These are phyloP conservation scores for Lasiodiplodia gonubiensis DNA, from an alignment of 2,329 filamentous ascomycete genomes.

Conservation along the genomic window DNA sequence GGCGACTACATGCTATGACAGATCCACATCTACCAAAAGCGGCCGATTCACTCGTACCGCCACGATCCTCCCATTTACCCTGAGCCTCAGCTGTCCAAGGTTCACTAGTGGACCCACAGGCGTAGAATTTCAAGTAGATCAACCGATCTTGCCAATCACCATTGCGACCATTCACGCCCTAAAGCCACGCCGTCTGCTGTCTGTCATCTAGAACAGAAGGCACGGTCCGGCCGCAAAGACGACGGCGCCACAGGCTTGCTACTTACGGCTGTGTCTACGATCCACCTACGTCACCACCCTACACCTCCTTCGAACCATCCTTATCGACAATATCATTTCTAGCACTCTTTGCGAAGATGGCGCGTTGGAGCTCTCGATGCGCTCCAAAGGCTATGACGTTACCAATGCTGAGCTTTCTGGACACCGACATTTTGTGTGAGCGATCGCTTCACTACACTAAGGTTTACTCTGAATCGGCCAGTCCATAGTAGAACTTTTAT, in stretches of 20 bases:
- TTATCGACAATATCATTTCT: background rate
- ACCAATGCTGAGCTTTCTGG: too few relatives aligned
- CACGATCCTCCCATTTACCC: background rate
- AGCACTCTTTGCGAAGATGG: background rate
- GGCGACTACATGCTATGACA: background rate
- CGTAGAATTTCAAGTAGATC: background rate
- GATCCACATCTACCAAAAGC: background rate
- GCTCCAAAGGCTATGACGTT: too few relatives aligned
- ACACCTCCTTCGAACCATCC: background rate
- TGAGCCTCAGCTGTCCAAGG: background rate
- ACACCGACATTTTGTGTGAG: too few relatives aligned
- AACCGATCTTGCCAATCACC: background rate
- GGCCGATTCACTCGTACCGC: background rate
- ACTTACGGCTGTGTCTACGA: background rate
- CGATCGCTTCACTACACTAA: too few relatives aligned
- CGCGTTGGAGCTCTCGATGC: too few relatives aligned
- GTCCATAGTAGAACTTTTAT: too few relatives aligned
- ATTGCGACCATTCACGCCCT: background rate
- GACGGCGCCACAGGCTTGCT: background rate
- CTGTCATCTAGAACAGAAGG: background rate
- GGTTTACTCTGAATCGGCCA: too few relatives aligned
- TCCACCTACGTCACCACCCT: background rate
- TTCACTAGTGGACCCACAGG: background rate
- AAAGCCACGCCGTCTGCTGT: background rate
- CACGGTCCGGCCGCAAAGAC: background rate